Evolutionary conservation across 306 rosid genomes (phyloP).

Genomic region (Clitoria ternatea): DNA sequence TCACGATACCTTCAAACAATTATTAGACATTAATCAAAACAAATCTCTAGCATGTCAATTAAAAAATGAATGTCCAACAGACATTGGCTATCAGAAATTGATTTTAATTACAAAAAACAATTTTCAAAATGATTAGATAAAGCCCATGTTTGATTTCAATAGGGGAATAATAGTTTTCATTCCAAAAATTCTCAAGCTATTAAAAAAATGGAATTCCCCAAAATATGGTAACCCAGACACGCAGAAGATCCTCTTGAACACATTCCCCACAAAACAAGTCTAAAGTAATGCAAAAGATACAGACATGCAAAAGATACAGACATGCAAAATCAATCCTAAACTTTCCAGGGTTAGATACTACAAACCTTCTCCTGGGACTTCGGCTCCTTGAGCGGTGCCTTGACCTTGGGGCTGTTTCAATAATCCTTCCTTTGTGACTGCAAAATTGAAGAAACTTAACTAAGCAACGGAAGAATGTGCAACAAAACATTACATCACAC

Average conservation of each 20-base stretch:
- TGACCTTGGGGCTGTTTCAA: slow-evolving; percentile 49
- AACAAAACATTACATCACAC: background rate
- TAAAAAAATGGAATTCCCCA: background rate
- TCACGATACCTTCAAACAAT: slow-evolving; percentile 46
- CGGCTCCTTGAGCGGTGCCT: slow-evolving; percentile 68
- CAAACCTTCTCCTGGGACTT: slow-evolving; percentile 71
- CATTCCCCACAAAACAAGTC: background rate
- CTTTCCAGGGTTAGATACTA: background rate
- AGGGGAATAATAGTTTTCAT: background rate
- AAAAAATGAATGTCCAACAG: background rate
- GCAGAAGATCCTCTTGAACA: background rate
- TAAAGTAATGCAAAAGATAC: no score
- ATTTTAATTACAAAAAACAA: background rate
- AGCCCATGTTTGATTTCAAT: background rate
- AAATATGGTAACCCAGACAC: background rate
- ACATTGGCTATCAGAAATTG: background rate
- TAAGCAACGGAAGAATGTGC: background rate
- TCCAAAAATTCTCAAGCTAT: background rate
- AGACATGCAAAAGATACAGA: no score
- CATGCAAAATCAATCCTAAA: no score
- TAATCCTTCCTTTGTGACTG: slow-evolving; percentile 82
- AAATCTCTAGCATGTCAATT: background rate
- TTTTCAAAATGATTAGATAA: background rate
- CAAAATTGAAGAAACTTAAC: slow-evolving; percentile 21
- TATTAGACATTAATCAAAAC: background rate